phyloP scores from a whole-genome alignment of 1,139 yeast species.

The Pneumocystis oryctolagi region DNA sequence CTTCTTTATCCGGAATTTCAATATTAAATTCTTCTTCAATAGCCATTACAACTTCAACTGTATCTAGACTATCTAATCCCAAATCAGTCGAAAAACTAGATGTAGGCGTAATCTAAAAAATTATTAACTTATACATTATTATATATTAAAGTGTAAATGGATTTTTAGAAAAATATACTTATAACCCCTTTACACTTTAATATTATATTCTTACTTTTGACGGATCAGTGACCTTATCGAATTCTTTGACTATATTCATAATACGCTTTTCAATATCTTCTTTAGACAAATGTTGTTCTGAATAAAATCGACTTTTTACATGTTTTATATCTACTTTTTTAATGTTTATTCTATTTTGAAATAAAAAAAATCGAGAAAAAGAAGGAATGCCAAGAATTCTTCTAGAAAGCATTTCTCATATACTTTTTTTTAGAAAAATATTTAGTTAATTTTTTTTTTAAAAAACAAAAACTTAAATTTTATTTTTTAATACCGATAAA shows the following conservation, averaged over 20 bases:
- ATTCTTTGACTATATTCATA: constrained; percentile 62
- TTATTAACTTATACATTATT: constrained; percentile 13
- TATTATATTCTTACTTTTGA: constrained; percentile 11
- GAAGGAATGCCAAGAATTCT: background rate
- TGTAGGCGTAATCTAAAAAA: constrained; percentile 36
- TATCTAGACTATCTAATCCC: constrained; percentile 76
- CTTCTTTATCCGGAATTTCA: constrained; percentile 75
- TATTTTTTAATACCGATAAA: background rate
- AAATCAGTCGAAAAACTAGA: constrained; percentile 59
- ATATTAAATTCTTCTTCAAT: constrained; percentile 54
- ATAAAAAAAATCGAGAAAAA: background rate
- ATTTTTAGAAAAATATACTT: constrained; percentile 3
- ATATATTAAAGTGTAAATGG: background rate
- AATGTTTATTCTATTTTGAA: background rate
- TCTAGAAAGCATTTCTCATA: background rate
- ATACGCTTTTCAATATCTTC: constrained; percentile 55
- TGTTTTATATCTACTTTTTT: background rate
- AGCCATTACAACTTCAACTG: constrained; percentile 81
- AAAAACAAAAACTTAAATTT: background rate
- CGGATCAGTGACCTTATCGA: constrained; percentile 36
- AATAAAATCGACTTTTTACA: background rate
- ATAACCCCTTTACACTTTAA: background rate
- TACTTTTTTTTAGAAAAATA: background rate
- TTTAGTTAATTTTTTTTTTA: background rate
- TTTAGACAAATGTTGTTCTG: constrained; percentile 16